Percentiles rank a stretch among this genome's conserved stretches.
phyloP scores from a whole-genome alignment of 306 rosid species.

The Sicyos edulis region DNA sequence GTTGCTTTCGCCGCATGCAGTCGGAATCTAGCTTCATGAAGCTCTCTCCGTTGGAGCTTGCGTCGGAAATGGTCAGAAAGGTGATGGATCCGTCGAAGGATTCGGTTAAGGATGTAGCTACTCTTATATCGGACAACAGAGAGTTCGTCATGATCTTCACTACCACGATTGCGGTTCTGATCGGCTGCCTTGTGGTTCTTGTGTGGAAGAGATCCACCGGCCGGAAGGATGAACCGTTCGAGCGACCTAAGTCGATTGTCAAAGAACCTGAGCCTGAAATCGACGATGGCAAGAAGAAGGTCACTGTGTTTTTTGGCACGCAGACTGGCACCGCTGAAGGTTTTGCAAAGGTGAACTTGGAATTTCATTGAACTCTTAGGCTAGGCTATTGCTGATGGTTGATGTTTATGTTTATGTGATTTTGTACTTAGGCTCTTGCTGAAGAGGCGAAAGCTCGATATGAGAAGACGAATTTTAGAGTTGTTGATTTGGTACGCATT shows the following conservation, averaged over 20 bases:
- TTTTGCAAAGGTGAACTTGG: conserved; percentile 64
- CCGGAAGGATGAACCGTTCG: conserved; percentile 33
- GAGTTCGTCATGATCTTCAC: conserved; percentile 53
- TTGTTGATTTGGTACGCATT: conserved; percentile 74
- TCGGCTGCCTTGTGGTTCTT: conserved; percentile 70
- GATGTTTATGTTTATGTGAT: neutral
- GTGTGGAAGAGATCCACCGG: conserved; percentile 66
- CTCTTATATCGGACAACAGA: conserved; percentile 59
- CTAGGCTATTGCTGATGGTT: neutral
- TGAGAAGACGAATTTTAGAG: conserved; percentile 67
- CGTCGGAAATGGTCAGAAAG: conserved; percentile 71
- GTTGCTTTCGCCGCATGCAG: conserved; percentile 33
- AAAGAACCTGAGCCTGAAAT: conserved; percentile 41
- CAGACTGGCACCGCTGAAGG: conserved; percentile 99
- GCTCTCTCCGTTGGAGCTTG: conserved; percentile 78
- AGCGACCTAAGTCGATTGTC: conserved; percentile 39
- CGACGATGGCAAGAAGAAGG: conserved; percentile 76
- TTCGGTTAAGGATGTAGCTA: conserved; percentile 32
- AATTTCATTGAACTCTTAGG: neutral
- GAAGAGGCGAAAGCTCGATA: conserved; percentile 88
- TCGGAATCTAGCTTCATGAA: conserved; percentile 54
- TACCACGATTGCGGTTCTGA: conserved; percentile 79
- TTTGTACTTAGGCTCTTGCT: conserved; percentile 53
- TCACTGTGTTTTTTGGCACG: conserved; percentile 83
- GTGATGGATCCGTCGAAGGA: conserved; percentile 59